phyloP scores from a whole-genome alignment of 495 filamentous ascomycete genomes.

The Xylaria nigripes region DNA sequence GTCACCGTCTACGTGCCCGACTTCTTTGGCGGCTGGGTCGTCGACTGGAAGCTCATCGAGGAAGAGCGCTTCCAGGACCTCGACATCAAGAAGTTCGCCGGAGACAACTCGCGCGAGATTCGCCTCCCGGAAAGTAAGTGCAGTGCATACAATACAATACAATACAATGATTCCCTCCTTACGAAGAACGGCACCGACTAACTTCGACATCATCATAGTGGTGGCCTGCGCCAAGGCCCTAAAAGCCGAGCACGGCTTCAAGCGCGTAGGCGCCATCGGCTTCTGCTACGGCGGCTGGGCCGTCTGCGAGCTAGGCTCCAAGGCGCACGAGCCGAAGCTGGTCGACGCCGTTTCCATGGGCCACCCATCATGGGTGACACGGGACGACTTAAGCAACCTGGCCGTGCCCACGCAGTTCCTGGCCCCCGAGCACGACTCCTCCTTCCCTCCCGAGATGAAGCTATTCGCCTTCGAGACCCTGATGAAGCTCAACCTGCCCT shows the following conservation, averaged over 20 bases:
- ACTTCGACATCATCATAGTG: slow-evolving; percentile 21
- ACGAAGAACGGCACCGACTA: neutral
- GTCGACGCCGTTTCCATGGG: slow-evolving; percentile 48
- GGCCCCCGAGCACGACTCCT: slow-evolving; percentile 47
- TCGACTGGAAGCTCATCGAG: slow-evolving; percentile 23
- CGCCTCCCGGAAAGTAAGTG: slow-evolving; percentile 42
- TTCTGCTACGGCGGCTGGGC: slow-evolving; percentile 59
- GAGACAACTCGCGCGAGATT: slow-evolving; percentile 32
- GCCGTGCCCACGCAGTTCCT: slow-evolving; percentile 49
- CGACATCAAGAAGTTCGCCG: slow-evolving; percentile 17
- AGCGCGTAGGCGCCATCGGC: slow-evolving; percentile 46
- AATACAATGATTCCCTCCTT: too few species aligned
- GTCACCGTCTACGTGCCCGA: slow-evolving; percentile 52
- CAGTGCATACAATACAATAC: too few species aligned
- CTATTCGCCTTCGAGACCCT: slow-evolving; percentile 34
- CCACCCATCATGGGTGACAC: slow-evolving; percentile 44
- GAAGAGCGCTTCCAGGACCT: slow-evolving; percentile 17
- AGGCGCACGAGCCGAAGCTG: slow-evolving; percentile 31
- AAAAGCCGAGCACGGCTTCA: slow-evolving; percentile 26
- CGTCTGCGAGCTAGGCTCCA: slow-evolving; percentile 36
- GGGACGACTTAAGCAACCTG: slow-evolving; percentile 45
- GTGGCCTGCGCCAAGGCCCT: slow-evolving; percentile 41
- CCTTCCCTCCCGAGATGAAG: slow-evolving; percentile 47
- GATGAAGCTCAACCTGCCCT: slow-evolving; percentile 35
- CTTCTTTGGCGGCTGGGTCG: slow-evolving; percentile 40